phyloP scores from a whole-genome alignment of 1,284 basidiomycete species.

The Fistulinella cinereoalba region DNA sequence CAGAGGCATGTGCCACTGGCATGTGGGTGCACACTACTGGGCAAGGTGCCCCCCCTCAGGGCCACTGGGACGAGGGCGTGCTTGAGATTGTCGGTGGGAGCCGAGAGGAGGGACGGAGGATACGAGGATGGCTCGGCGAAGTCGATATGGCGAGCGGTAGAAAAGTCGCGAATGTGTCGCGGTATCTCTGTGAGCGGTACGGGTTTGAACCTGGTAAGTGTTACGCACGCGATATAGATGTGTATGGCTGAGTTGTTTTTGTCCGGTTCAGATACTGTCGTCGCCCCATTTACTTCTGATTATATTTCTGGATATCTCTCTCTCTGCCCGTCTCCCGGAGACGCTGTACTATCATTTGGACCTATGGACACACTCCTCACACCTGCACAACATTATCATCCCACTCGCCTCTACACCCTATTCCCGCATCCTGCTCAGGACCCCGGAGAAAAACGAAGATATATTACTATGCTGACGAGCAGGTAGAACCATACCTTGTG shows the following conservation, averaged over 20 bases:
- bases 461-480: constrained; percentile 66
- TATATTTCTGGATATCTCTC: constrained; percentile 73
- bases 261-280: constrained; percentile 65
- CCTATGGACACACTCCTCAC: constrained; percentile 74
- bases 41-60: constrained; percentile 35
- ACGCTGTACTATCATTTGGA: constrained; percentile 72
- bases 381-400: constrained; percentile 67
- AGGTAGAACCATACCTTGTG: constrained; percentile 39
- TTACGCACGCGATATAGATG: background rate
- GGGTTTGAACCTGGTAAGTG: constrained; percentile 69
- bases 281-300: constrained; percentile 74
- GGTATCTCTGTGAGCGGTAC: constrained; percentile 75
- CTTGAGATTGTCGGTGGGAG: constrained; percentile 74
- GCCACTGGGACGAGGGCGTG: constrained; percentile 74
- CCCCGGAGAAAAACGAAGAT: constrained; percentile 63
- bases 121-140: constrained; percentile 72
- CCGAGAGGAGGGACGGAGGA: constrained; percentile 63
- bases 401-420: constrained; percentile 66
- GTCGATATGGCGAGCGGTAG: constrained; percentile 63
- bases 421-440: constrained; percentile 79
- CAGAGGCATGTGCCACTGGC: constrained; percentile 74
- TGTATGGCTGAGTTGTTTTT: background rate
- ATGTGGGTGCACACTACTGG: constrained; percentile 59
- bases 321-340: constrained; percentile 63
- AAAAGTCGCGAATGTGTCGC: constrained; percentile 62